phyloP scores from a whole-genome alignment of 129 eudicot genomes.

The Centella asiatica region DNA sequence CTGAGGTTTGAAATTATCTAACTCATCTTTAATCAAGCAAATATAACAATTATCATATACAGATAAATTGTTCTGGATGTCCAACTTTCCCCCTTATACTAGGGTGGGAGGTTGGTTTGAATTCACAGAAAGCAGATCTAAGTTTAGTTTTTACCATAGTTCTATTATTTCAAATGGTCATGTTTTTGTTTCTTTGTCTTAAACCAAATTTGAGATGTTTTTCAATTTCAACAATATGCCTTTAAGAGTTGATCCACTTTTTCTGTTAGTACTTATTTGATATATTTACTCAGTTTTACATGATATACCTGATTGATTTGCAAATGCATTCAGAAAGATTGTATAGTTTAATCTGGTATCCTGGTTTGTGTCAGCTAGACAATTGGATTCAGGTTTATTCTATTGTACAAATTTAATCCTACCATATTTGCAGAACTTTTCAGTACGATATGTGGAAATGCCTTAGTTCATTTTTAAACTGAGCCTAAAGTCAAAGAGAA shows the following conservation, averaged over 20 bases:
- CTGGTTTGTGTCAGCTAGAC: background rate
- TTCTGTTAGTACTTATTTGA: too few relatives aligned
- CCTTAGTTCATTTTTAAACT: background rate
- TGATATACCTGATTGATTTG: background rate
- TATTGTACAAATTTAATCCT: background rate
- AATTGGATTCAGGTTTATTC: background rate
- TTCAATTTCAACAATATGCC: background rate
- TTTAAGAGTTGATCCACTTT: too few relatives aligned
- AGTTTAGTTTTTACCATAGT: background rate
- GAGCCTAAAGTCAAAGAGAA: background rate
- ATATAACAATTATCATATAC: background rate
- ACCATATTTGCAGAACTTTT: background rate
- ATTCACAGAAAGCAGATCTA: background rate
- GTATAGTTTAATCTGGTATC: background rate
- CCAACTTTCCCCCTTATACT: background rate
- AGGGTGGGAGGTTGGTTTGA: too few relatives aligned
- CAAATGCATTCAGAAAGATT: background rate
- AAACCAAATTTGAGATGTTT: background rate
- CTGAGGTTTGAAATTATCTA: conserved; percentile 41
- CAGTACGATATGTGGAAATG: background rate
- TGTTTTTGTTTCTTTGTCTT: background rate
- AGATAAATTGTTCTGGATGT: background rate
- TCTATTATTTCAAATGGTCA: background rate
- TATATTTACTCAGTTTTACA: too few relatives aligned
- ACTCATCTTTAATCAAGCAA: background rate